Conservation (phyloP, 768 basidiomycete genomes). For the Coprinopsis sp. region DNA sequence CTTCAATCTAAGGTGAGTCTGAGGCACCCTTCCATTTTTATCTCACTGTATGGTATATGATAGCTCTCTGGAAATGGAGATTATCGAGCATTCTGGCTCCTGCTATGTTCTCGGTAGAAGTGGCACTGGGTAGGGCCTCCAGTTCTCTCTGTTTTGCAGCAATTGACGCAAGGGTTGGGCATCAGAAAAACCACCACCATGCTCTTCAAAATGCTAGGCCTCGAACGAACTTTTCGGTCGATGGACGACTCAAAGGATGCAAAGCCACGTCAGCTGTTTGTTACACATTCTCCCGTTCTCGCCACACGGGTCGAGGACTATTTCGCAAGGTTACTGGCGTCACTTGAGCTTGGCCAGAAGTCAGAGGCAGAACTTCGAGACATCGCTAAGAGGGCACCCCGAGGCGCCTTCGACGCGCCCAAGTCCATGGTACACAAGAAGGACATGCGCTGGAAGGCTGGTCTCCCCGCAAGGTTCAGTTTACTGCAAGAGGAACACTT, state of each 20-base stretch:
- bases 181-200: conserved; percentile 10
- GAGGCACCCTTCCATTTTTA: neutral
- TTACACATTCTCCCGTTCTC: conserved; percentile 8
- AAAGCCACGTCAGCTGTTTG: conserved; percentile 8
- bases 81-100: conserved; percentile 7
- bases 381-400: neutral
- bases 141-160: too few species aligned
- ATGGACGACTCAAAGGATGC: neutral
- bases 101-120: conserved; percentile 10
- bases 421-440: conserved; percentile 21
- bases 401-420: neutral
- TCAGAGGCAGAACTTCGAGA: neutral
- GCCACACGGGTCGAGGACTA: conserved; percentile 5
- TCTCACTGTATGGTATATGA: neutral
- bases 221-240: neutral
- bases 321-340: neutral
- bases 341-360: neutral
- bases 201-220: conserved; percentile 10
- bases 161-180: too few species aligned
- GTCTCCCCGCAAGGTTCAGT: conserved; percentile 51
- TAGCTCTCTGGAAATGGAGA: conserved; percentile 9
- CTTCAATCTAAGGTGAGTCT: conserved; percentile 4
- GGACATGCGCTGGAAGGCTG: conserved; percentile 37
- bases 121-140: conserved; percentile 5
- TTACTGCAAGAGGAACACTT: conserved; percentile 54